Base-by-base conservation (phyloP, 2,329 filamentous ascomycete genomes). In the Domatiomyces catenatus region DNA sequence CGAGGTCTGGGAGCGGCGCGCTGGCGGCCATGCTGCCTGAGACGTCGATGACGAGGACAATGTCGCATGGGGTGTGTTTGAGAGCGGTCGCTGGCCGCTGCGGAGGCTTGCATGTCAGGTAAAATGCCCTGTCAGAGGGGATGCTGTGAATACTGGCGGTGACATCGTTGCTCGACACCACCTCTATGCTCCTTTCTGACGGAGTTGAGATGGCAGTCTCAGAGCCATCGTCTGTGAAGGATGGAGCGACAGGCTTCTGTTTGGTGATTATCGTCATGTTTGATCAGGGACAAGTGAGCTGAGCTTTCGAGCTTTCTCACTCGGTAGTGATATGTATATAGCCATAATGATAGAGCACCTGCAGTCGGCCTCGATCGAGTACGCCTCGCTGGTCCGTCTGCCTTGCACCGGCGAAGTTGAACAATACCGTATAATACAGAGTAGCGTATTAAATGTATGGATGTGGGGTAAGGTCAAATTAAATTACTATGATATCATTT, bases 11-110 rank as follows among this genome's bases (percentile, higher is more conserved):
- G 0, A 74, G 66, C 0, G 72, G 73, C 0, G 77, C 77, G 1
- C 63, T 56, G 0, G 52, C 48, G 1, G 52, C 48, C 78, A 81
- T 82, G 62, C 76, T 80, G 0, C 67, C 69, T 0, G 78, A 81
- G 12, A 80, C 69, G 58, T 81, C 78, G 49, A 81, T 79, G 15
- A 77, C 76, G 2, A 81, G 68, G 1, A 80, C 77, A 28, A 81
- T 74, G 53, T 81, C 77, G 59, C 75, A 79, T 1, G 76, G 72
- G 0, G 74, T 67, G 50, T 62, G 64, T 5, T 52, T 49, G 19
- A 57, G 51, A n/a, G 52, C 47, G 24, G 52, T 24, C 20, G 50
- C 46, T 19, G 60, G 59, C 36, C 56, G 46, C 19, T 52, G 46
- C 4, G 59, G 60, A 22, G 60, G 56, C 8, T 54, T 49, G 8